Evolutionary conservation across 352 stramenopile genomes (phyloP).

Genomic region (Globisporangium paddicum): DNA sequence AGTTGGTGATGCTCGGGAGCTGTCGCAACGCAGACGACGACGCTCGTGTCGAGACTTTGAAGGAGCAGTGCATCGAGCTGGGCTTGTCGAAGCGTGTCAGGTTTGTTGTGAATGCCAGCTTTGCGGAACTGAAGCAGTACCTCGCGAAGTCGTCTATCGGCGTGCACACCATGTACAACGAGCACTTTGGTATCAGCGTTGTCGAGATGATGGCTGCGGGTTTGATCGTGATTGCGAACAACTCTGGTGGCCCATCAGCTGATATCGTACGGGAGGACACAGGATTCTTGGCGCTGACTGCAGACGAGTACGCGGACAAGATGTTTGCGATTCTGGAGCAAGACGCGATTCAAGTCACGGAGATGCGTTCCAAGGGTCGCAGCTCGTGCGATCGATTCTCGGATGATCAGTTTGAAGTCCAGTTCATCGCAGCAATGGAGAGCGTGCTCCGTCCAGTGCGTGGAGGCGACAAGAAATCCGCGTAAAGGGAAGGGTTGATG

Average conservation of each 20-base stretch:
- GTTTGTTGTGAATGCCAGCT: conserved; percentile 96
- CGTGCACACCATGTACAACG: conserved; percentile 99
- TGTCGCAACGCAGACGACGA: conserved; percentile 94
- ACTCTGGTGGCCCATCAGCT: conserved; percentile 94
- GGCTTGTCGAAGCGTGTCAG: conserved; percentile 80
- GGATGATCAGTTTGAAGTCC: conserved; percentile 57
- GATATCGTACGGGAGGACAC: conserved; percentile 89
- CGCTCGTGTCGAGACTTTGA: conserved; percentile 83
- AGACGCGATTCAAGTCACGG: conserved; percentile 21
- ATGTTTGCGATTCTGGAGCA: conserved; percentile 61
- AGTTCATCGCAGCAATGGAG: conserved; percentile 54
- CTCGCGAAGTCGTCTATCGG: conserved; percentile 88
- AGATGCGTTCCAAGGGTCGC: conserved; percentile 42
- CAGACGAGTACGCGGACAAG: conserved; percentile 85
- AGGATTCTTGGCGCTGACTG: conserved; percentile 81
- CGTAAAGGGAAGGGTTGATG: background rate
- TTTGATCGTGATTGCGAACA: conserved; percentile 95
- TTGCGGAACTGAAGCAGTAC: conserved; percentile 87
- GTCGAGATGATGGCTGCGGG: conserved; percentile 99
- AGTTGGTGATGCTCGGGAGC: conserved; percentile 94
- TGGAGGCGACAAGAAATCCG: background rate
- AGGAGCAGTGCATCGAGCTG: conserved; percentile 70
- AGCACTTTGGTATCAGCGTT: conserved; percentile 99
- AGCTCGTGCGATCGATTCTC: conserved; percentile 61
- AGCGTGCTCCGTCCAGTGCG: conserved; percentile 17